A percentile compares a stretch with the other conserved stretches of the same genome.
Conservation (phyloP, 306 rosid genomes). For the Sechiopsis laciniata region DNA sequence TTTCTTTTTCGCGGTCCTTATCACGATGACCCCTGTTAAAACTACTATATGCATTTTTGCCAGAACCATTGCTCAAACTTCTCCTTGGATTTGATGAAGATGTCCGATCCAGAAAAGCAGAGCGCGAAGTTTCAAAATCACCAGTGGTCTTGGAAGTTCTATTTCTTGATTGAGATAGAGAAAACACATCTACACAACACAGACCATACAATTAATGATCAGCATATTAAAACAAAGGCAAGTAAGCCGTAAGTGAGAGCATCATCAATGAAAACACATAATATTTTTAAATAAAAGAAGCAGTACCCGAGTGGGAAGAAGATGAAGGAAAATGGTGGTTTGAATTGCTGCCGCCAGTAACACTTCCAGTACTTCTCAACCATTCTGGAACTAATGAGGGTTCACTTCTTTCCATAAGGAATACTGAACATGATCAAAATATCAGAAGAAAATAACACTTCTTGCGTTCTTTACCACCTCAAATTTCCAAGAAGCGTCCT, state of each 20-base stretch:
- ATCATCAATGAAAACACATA: neutral
- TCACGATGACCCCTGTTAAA: slow-evolving; percentile 88
- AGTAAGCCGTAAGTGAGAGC: neutral
- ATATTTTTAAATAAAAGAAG: neutral
- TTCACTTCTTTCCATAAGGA: slow-evolving; percentile 98
- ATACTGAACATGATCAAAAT: slow-evolving; percentile 75
- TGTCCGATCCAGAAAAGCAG: slow-evolving; percentile 69
- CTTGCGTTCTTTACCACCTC: slow-evolving; percentile 51
- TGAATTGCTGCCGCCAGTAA: slow-evolving; percentile 78
- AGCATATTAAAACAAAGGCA: neutral
- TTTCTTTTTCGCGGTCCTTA: slow-evolving; percentile 37
- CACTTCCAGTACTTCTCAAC: slow-evolving; percentile 89
- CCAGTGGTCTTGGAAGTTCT: slow-evolving; percentile 49
- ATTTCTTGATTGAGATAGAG: slow-evolving; percentile 48
- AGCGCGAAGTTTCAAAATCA: slow-evolving; percentile 70
- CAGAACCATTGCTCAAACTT: slow-evolving; percentile 68
- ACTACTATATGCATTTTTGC: slow-evolving; percentile 92
- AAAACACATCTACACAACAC: slow-evolving; percentile 51
- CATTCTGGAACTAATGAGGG: slow-evolving; percentile 96
- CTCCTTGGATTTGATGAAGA: slow-evolving; percentile 75
- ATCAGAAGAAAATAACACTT: slow-evolving; percentile 28
- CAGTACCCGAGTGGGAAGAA: slow-evolving; percentile 64
- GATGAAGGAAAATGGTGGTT: slow-evolving; percentile 68
- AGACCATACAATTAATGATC: slow-evolving; percentile 7
- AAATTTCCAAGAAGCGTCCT: neutral